These are phyloP conservation scores for Saccharomycopsis fibuligera DNA, from an alignment of 805 yeast species.

Conservation along the genomic window DNA sequence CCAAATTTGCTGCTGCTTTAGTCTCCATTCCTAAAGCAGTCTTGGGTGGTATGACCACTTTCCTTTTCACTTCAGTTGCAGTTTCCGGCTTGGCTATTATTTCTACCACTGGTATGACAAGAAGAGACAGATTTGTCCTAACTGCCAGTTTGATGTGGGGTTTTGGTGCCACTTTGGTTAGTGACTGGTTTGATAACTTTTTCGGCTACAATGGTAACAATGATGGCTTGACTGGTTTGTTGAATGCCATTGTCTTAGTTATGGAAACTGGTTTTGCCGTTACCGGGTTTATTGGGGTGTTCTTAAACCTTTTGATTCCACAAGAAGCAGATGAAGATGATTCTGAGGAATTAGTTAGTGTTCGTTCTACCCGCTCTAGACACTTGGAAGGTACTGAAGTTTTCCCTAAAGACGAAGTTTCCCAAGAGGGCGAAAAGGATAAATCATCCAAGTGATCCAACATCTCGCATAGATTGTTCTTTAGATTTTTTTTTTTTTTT, in stretches of 20 bases:
- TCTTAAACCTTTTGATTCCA: slow-evolving; percentile 57
- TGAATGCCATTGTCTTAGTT: slow-evolving; percentile 61
- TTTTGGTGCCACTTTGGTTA: slow-evolving; percentile 58
- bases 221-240: slow-evolving; percentile 49
- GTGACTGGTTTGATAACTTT: slow-evolving; percentile 56
- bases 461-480: background rate
- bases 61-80: slow-evolving; percentile 69
- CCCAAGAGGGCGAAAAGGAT: slow-evolving; percentile 4
- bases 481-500: background rate
- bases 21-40: slow-evolving; percentile 75
- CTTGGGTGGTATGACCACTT: slow-evolving; percentile 84
- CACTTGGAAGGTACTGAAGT: slow-evolving; percentile 19
- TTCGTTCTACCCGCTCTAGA: slow-evolving; percentile 17
- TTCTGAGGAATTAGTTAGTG: slow-evolving; percentile 22
- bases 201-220: slow-evolving; percentile 65
- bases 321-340: slow-evolving; percentile 45
- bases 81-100: slow-evolving; percentile 69
- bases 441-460: background rate
- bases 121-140: slow-evolving; percentile 68
- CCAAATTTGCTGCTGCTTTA: slow-evolving; percentile 85
- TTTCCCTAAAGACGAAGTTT: slow-evolving; percentile 8
- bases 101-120: slow-evolving; percentile 43
- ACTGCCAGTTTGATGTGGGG: slow-evolving; percentile 64
- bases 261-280: slow-evolving; percentile 72
- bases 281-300: slow-evolving; percentile 57